Base-by-base conservation (phyloP, 1,139 yeast genomes). In the Sugiyamaella sp. region DNA sequence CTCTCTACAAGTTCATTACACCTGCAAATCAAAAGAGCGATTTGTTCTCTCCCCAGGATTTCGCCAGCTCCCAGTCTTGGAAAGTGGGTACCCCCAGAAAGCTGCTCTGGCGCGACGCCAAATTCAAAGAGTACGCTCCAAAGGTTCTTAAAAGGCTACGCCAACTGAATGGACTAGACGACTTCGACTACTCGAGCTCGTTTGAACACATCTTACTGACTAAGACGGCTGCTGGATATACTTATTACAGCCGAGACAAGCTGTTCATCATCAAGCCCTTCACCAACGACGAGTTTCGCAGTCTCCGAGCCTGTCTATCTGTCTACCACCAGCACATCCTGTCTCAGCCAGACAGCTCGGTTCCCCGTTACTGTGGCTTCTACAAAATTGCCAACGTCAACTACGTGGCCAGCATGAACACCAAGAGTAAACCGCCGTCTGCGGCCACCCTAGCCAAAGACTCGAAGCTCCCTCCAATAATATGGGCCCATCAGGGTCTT, bases 41-140 rank as follows among this genome's bases (percentile, higher is more conserved):
- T 16, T 25, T 19, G 1, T 43, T 43, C 9, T 22, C 46, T 6
- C 5, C 27, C 12, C 48, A 44, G 20, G 48, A 44, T 4, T 44
- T 33, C 20, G 14, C 37, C 3, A 9, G 6, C 5, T 21, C 40
- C 4, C 48, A 44, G 20, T 4, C 48, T 9, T 44, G 29, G 32
- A 33, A 22, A 22, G 29, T 44, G 1, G 48, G 48, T 8, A 16
- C 48, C 14, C 37, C 48, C 10, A 44, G 22, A 44, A 44, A 21
- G 22, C 48, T 32, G 16, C 8, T 44, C 12, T 44, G 39, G 25
- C 40, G 17, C 12, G 48, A 44, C 27, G 14, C n/a, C 21, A 44
- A 44, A n/a, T 44, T 44, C 29, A 44, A 35, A 33, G 48, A 44
- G 17, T 44, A 44, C 29, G 32, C 33, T 3, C 48, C 48, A 10